Conservation (phyloP, 2,329 filamentous ascomycete species). For the Macroventuria anomochaeta region DNA sequence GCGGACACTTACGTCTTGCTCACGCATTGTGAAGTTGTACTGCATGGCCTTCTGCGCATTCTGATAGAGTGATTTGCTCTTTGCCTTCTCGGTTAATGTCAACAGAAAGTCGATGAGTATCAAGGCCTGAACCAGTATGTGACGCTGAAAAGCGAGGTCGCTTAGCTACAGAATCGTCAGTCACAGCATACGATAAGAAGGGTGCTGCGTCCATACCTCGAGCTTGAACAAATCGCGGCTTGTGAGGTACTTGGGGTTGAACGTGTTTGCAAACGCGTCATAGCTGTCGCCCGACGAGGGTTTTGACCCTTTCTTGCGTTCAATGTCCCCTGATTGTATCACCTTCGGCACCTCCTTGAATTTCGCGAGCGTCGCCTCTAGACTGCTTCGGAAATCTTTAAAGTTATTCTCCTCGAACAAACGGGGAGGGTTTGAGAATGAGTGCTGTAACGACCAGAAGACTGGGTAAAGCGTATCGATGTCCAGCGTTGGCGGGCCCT, state of each 20-base stretch:
- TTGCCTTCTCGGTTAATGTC: conserved; percentile 83
- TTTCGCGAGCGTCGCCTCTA: conserved; percentile 69
- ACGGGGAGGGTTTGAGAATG: conserved; percentile 86
- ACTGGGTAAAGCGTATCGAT: conserved; percentile 81
- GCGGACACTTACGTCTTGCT: conserved; percentile 75
- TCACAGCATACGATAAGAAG: conserved; percentile 30
- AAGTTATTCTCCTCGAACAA: conserved; percentile 78
- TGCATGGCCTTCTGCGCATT: conserved; percentile 86
- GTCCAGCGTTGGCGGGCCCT: conserved; percentile 62
- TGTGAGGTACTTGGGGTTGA: conserved; percentile 99
- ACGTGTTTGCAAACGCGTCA: conserved; percentile 72
- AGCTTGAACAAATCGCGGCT: conserved; percentile 94
- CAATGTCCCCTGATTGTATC: conserved; percentile 72
- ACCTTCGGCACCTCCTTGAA: conserved; percentile 76
- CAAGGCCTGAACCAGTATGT: conserved; percentile 92
- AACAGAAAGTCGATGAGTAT: conserved; percentile 95
- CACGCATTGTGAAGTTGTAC: conserved; percentile 76
- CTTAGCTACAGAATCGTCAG: conserved; percentile 68
- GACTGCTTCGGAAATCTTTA: conserved; percentile 65
- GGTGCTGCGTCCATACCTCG: conserved; percentile 65
- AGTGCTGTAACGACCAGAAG: conserved; percentile 93
- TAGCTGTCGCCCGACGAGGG: conserved; percentile 68
- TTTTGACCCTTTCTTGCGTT: conserved; percentile 63
- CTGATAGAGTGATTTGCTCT: conserved; percentile 75
- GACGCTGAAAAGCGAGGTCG: conserved; percentile 90